Evolutionary conservation across 2,329 filamentous ascomycete genomes (phyloP).

Genomic region (Nothopassalora personata): DNA sequence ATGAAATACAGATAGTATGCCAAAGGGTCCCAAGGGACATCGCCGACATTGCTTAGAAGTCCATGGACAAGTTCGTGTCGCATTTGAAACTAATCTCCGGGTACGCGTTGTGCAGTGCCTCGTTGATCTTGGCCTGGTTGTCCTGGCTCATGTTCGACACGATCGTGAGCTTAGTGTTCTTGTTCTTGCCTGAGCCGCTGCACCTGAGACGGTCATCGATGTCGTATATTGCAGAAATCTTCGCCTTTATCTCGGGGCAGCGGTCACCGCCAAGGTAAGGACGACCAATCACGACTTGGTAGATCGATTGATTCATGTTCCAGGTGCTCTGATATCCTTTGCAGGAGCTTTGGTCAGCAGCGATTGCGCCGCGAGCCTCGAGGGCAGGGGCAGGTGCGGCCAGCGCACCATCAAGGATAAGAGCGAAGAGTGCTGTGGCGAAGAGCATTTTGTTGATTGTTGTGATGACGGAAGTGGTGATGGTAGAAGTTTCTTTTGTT

Average conservation of each 20-base stretch:
- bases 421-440: conserved; percentile 8
- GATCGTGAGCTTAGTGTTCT: conserved; percentile 15
- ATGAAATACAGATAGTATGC: not conserved
- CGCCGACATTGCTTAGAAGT: not conserved
- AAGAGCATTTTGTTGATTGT: conserved; percentile 1
- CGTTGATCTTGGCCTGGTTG: not conserved
- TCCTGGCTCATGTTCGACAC: conserved; percentile 8
- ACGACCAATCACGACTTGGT: conserved; percentile 14
- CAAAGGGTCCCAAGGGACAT: not conserved
- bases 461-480: not conserved
- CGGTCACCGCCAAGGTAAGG: conserved; percentile 12
- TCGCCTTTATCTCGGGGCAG: conserved; percentile 12
- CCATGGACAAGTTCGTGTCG: not conserved
- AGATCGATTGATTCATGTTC: conserved; percentile 11
- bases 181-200: conserved; percentile 10
- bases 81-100: conserved; percentile 1
- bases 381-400: conserved; percentile 10
- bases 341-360: conserved; percentile 9
- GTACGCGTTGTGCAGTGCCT: conserved; percentile 3
- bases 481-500: not conserved
- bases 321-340: conserved; percentile 9
- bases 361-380: not conserved
- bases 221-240: conserved; percentile 6
- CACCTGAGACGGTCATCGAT: conserved; percentile 7
- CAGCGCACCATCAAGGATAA: conserved; percentile 11